phyloP scores from a whole-genome alignment of 1,284 basidiomycete species.

The Dichomitus squalens region DNA sequence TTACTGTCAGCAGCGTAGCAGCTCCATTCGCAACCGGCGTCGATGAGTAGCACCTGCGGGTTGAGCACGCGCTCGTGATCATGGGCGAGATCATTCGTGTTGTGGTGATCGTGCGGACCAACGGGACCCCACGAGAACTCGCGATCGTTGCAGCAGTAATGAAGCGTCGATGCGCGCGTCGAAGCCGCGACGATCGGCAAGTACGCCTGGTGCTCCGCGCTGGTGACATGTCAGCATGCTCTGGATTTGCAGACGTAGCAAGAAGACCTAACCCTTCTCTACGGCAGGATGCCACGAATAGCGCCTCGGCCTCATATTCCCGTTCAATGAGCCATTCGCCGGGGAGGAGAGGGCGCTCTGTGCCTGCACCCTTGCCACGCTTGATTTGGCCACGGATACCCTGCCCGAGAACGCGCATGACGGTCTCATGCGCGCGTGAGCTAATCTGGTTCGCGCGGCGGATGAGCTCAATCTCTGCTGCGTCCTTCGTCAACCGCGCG shows the following conservation, averaged over 20 bases:
- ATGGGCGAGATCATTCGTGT: slow-evolving; percentile 49
- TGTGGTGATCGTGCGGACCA: slow-evolving; percentile 53
- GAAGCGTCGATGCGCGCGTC: slow-evolving; percentile 81
- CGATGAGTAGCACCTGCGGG: slow-evolving; percentile 87
- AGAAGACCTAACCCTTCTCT: slow-evolving; percentile 70
- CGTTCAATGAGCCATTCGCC: slow-evolving; percentile 87
- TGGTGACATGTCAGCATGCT: slow-evolving; percentile 30
- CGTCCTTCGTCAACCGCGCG: slow-evolving; percentile 78
- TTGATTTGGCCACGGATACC: slow-evolving; percentile 62
- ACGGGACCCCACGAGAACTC: slow-evolving; percentile 81
- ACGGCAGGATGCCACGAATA: slow-evolving; percentile 87
- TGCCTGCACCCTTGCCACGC: slow-evolving; percentile 46
- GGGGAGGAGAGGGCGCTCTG: slow-evolving; percentile 59
- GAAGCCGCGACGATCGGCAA: slow-evolving; percentile 88
- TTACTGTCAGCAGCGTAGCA: slow-evolving; percentile 79
- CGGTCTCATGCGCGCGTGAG: slow-evolving; percentile 83
- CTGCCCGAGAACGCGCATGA: slow-evolving; percentile 87
- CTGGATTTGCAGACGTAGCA: background rate
- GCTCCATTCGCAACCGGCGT: slow-evolving; percentile 90
- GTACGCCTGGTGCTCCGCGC: slow-evolving; percentile 86
- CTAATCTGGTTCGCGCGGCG: slow-evolving; percentile 82
- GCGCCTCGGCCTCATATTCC: slow-evolving; percentile 88
- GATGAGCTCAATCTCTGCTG: slow-evolving; percentile 74
- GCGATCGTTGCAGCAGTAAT: slow-evolving; percentile 87
- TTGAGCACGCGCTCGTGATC: slow-evolving; percentile 44